phyloP scores from a whole-genome alignment of 2,329 filamentous ascomycete species.

The Xylariaceae sp. region DNA sequence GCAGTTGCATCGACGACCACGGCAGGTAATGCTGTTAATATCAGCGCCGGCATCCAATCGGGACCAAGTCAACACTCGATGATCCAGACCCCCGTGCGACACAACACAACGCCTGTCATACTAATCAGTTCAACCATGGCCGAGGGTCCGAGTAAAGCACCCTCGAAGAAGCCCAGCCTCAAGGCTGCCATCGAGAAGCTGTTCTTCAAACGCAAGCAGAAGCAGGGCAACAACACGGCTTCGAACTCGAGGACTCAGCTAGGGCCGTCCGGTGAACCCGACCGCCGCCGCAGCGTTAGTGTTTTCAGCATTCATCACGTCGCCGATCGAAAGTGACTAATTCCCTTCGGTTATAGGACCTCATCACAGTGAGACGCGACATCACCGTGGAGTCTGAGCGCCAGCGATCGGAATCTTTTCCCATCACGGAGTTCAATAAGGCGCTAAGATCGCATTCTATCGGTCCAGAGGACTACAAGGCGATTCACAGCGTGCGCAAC shows the following conservation, averaged over 20 bases:
- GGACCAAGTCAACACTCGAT: constrained; percentile 28
- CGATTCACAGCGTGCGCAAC: constrained; percentile 49
- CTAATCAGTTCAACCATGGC: constrained; percentile 46
- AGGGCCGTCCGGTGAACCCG: constrained; percentile 19
- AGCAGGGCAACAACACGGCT: constrained; percentile 39
- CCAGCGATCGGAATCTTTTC: constrained; percentile 54
- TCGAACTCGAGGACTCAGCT: constrained; percentile 28
- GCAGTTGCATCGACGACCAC: constrained; percentile 20
- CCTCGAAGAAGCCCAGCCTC: constrained; percentile 54
- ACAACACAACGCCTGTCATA: constrained; percentile 37
- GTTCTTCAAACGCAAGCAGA: constrained; percentile 49
- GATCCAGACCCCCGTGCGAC: constrained; percentile 29
- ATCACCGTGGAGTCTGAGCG: constrained; percentile 35
- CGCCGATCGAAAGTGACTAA: constrained; percentile 6
- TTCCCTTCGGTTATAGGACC: constrained; percentile 32
- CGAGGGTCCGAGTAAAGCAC: constrained; percentile 36
- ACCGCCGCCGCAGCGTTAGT: constrained; percentile 45
- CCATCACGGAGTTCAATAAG: constrained; percentile 55
- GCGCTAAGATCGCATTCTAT: constrained; percentile 58
- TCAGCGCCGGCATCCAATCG: constrained; percentile 21
- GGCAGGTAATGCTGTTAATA: constrained; percentile 21
- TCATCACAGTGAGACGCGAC: constrained; percentile 33
- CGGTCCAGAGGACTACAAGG: constrained; percentile 49
- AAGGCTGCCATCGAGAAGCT: constrained; percentile 52
- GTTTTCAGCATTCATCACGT: constrained; percentile 29